Evolutionary conservation across 352 stramenopile species (phyloP).

Genomic region (Globisporangium emineosum): DNA sequence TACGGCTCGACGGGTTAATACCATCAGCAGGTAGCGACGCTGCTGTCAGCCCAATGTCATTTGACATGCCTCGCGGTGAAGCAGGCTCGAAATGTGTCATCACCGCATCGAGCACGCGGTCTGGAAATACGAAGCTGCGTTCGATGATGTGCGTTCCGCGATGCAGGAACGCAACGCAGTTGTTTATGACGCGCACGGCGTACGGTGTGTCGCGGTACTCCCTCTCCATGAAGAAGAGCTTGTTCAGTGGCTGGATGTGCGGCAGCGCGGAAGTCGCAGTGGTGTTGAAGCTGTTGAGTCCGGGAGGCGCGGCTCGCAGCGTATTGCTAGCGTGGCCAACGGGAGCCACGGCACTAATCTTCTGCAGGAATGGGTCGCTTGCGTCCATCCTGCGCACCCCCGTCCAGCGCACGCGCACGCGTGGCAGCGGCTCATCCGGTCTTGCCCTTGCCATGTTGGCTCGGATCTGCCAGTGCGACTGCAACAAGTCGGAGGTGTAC

Average conservation of each 20-base stretch:
- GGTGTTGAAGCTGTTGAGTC: not conserved
- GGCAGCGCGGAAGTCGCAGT: not conserved
- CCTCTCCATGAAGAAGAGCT: constrained; percentile 33
- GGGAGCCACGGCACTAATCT: not conserved
- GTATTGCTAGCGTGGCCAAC: not conserved
- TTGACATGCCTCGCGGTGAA: not conserved
- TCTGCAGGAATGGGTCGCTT: constrained; percentile 3
- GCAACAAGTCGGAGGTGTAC: not conserved
- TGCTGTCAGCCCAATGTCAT: not conserved
- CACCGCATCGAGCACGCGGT: constrained; percentile 52
- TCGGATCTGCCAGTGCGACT: constrained; percentile 8
- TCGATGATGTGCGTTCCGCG: constrained; percentile 53
- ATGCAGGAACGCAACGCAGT: constrained; percentile 57
- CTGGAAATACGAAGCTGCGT: constrained; percentile 55
- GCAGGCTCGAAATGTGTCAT: constrained; percentile 38
- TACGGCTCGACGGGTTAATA: not conserved
- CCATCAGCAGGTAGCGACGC: not conserved
- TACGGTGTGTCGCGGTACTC: constrained; percentile 29
- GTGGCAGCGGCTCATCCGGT: not conserved
- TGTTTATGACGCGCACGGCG: constrained; percentile 36
- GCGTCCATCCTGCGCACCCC: constrained; percentile 26
- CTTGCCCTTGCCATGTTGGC: not conserved
- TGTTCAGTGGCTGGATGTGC: not conserved
- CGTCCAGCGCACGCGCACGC: constrained; percentile 27
- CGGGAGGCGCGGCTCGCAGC: not conserved